phyloP scores from a whole-genome alignment of 176 grass and related monocot genomes.

The Carex pumila region DNA sequence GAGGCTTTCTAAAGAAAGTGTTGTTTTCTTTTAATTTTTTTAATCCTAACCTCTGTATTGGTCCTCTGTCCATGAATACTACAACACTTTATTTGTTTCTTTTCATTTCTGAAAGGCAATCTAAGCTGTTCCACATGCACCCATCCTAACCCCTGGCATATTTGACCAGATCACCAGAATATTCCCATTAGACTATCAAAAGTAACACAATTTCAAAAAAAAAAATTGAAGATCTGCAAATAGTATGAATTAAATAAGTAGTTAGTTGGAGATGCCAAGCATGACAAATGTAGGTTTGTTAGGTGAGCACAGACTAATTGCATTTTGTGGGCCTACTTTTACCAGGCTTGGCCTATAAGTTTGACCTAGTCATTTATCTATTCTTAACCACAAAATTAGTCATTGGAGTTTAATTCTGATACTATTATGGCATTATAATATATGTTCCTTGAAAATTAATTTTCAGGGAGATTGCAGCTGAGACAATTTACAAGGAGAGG shows the following conservation, averaged over 20 bases:
- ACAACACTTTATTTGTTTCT: background rate
- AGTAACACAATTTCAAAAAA: background rate
- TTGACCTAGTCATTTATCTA: background rate
- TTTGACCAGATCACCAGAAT: constrained; percentile 13
- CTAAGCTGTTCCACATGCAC: constrained; percentile 12
- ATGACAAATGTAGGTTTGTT: background rate
- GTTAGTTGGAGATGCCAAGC: background rate
- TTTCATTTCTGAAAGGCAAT: background rate
- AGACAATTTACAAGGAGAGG: constrained; percentile 90
- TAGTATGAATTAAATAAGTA: background rate
- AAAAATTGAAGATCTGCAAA: background rate
- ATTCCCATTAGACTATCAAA: constrained; percentile 3
- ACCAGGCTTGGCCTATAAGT: background rate
- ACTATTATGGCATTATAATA: background rate
- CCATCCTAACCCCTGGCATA: background rate
- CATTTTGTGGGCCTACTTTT: background rate
- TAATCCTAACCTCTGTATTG: too few relatives aligned
- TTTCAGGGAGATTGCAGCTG: constrained; percentile 65
- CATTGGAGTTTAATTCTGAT: background rate
- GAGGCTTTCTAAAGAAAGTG: background rate
- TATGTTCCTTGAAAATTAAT: background rate
- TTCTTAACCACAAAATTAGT: background rate
- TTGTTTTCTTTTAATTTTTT: background rate
- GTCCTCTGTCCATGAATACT: background rate
- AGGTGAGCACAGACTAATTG: background rate